Base-by-base conservation (phyloP, 371 early-diverging fungal species). In the Rhizopus sp. region DNA sequence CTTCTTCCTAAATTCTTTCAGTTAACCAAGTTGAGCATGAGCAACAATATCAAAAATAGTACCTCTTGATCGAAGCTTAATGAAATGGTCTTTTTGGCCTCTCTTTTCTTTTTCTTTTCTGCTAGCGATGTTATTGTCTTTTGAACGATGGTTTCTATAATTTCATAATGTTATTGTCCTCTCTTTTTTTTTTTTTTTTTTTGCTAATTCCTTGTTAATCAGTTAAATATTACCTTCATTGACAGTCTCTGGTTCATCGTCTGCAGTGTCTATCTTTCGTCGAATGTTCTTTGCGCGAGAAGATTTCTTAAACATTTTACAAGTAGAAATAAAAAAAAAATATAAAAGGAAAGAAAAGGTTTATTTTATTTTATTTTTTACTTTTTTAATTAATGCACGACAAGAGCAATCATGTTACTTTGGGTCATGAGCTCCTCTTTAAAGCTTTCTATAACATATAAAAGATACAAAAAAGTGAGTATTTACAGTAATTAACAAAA, bases 281-380 rank as follows among this genome's bases (percentile, higher is more conserved):
- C 76, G 70, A 31, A 75, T 71, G 51, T 75, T 73, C 40, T 75
- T 79, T 3, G 70, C 37, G 7, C 75, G 73, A 32, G 58, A 59
- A 13, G 70, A 17, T 32, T 75, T 78, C 40, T 75, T 75, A 38
- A 78, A 78, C 79, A 78, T 78, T 46, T 47, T 48, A 7, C 7
- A 42, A 42, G n/a, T n/a, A n/a, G 16, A 15, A n/a, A 42, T 5
- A 42, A 42, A 17, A 42, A n/a, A n/a, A 42, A 15, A 42, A 42
- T n/a, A 16, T 42, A 16, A 37, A 7, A n/a, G n/a, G n/a, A 23
- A 23, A 23, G 23, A 2, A 23, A 23, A 23, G 23, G 2, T 23
- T 23, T 23, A 23, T 23, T 23, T n/a, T n/a, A n/a, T n/a, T 23
- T 23, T 23, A 23, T 23, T 23, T 23, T 23, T 23, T 23, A 23